Percentiles rank a stretch among this genome's conserved stretches.
These are phyloP conservation scores for Cryphonectria japonica DNA, from an alignment of 2,329 filamentous ascomycete genomes.

Conservation along the genomic window DNA sequence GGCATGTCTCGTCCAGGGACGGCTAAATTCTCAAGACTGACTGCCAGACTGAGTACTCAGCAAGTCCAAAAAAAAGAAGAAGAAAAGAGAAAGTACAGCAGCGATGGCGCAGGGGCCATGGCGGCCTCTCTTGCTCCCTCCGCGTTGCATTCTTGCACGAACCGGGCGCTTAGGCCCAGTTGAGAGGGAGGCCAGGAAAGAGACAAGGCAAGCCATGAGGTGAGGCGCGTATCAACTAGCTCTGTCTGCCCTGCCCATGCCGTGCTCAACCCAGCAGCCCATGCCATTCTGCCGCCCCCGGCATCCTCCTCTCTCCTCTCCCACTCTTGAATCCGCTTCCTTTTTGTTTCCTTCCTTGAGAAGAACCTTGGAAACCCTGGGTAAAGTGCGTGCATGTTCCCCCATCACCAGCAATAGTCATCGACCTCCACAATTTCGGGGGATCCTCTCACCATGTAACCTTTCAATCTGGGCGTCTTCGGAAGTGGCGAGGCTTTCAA, in stretches of 20 bases:
- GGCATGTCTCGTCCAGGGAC: background rate
- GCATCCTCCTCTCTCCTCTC: background rate
- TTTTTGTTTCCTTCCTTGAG: background rate
- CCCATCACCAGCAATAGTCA: background rate
- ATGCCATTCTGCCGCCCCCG: background rate
- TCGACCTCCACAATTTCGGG: background rate
- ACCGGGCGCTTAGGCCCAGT: background rate
- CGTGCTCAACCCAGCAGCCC: background rate
- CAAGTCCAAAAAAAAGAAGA: background rate
- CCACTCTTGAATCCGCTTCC: background rate
- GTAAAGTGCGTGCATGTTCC: slow-evolving; percentile 15
- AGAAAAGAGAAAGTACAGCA: background rate
- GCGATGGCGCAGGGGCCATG: background rate
- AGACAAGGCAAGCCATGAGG: background rate
- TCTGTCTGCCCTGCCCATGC: background rate
- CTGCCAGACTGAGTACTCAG: background rate
- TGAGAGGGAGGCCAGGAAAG: background rate
- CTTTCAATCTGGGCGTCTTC: background rate
- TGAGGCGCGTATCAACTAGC: background rate
- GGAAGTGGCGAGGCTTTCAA: slow-evolving; percentile 7
- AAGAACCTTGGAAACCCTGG: background rate
- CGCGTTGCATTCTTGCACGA: background rate
- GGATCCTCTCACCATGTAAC: slow-evolving; percentile 7
- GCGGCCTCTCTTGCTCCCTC: background rate
- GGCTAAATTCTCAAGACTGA: background rate